Evolutionary conservation across 2,329 filamentous ascomycete genomes (phyloP), one percentile per base, ranked within the genome.

Genomic region (Pseudopithomyces maydicus): DNA sequence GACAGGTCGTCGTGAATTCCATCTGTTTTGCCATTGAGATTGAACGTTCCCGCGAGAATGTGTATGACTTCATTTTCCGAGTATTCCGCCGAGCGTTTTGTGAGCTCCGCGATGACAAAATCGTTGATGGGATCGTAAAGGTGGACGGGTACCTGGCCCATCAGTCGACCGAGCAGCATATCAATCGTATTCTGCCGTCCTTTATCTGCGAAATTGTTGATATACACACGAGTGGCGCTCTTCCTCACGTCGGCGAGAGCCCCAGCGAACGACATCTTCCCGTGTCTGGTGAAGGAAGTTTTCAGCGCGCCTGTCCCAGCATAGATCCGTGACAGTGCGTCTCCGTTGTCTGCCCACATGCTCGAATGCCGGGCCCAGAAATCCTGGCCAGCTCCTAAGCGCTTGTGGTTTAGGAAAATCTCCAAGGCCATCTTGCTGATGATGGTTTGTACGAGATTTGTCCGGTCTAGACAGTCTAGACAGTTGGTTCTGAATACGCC

Each of bases 401-500:
- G 84, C 58, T 89, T 84, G 64, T 96, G 92, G 14, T 79, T 78
- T 3, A 99, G 79, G 67, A 98, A 98, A 0, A 88, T 82, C 72
- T 97, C 92, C 19, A 97, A 82, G 0, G 92, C 92, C 90, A 97
- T 93, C 68, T 92, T 90, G 56, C 93, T 97, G 67, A 99, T 90
- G 63, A 98, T 91, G 0, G 93, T 96, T 77, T 99, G 95, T 26
- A 99, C 92, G 26, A 98, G 81, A 72, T 99, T 99, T 7, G 95
- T 99, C 56, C 95, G 87, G 74, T 99, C 95, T 42, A 99, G 81
- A 73, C 95, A 99, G 74, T 99, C 95, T 23, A 99, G 82, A 73
- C 95, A 99, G 69, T 99, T 99, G 3, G 93, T 97, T 59, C 94
- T 85, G 75, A 98, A 98, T 6, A 96, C 86, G n/a, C 95, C 94